Base-by-base conservation (phyloP, 371 early-diverging fungal species). In the Apophysomyces variabilis region DNA sequence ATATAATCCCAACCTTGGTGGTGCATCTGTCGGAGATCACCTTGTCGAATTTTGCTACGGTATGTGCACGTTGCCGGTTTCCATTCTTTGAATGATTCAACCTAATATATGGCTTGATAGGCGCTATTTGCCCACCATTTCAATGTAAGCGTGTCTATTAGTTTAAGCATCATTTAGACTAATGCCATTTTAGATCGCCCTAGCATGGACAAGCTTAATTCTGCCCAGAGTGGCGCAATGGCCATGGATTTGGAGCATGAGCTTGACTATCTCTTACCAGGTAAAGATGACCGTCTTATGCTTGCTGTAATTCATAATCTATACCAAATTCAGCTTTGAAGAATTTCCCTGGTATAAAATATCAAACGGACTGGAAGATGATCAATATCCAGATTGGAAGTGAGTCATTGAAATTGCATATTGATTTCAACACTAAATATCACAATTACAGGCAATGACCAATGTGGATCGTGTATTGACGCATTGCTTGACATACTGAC, bases 141-240 rank as follows among this genome's bases (percentile, higher is more conserved):
- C 56, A 64, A 21, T 56, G 18, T 43, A 57, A 54, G 56, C 26
- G 26, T 58, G 14, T 36, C 13, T 14, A 12, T 1, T 11, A 6
- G 14, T 7, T 38, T 11, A 18, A 14, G 16, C 37, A 58, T 16
- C 32, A 38, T 5, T 57, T n/a, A 58, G 14, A 59, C 39, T 35
- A n/a, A 14, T 35, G 13, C 3, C 1, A 7, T 14, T 6, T 21
- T 67, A 67, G 67, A 73, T 46, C 38, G 45, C 13, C 74, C 74
- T 11, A 9, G 46, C 14, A 21, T 18, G 36, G 74, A 74, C 32
- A 38, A 60, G 2, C 38, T 74, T 8, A 74, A 74, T 67, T 68
- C 68, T 36, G 74, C 74, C 26, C 68, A 71, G 58, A 67, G 71
- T 56, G 74, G 68, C 38, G 68, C 59, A 1, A 21, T 71, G 62